A percentile compares a stretch with the other conserved stretches of the same genome.
Conservation (phyloP, 2,329 filamentous ascomycete species). For the Aureobasidium pullulans region DNA sequence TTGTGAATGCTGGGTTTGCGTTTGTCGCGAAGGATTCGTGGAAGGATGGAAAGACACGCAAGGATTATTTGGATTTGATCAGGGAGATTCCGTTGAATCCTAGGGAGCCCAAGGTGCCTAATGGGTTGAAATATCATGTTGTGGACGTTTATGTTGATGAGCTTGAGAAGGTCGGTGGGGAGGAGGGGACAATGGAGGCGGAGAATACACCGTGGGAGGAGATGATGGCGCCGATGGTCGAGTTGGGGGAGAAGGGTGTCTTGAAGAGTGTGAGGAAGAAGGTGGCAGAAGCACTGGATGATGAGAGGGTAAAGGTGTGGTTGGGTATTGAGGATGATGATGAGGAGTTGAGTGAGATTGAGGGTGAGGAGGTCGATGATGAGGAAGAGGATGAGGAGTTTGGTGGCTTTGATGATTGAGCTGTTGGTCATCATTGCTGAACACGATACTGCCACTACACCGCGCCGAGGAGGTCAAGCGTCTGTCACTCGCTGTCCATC, state of each 20-base stretch:
- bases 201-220: constrained; percentile 33
- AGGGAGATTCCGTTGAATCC: constrained; percentile 39
- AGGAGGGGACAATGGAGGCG: constrained; percentile 30
- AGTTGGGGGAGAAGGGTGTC: constrained; percentile 48
- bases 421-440: background rate
- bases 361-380: constrained; percentile 29
- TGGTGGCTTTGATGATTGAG: constrained; percentile 62
- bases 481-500: too few relatives aligned
- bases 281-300: constrained; percentile 62
- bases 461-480: too few relatives aligned
- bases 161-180: constrained; percentile 61
- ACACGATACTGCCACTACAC: background rate
- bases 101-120: constrained; percentile 56
- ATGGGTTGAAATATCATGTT: constrained; percentile 79
- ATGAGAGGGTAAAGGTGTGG: constrained; percentile 66
- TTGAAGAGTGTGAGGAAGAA: constrained; percentile 66
- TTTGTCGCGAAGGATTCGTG: constrained; percentile 35
- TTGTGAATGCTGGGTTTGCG: constrained; percentile 67
- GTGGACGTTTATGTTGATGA: constrained; percentile 91
- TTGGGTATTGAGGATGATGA: constrained; percentile 26
- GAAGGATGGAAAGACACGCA: constrained; percentile 29
- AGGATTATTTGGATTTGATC: constrained; percentile 42
- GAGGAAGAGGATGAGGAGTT: constrained; percentile 51
- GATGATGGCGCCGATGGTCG: constrained; percentile 50
- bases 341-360: constrained; percentile 31